Base-by-base conservation (phyloP, 139 green algal genomes). In the Coelastrella sp. region DNA sequence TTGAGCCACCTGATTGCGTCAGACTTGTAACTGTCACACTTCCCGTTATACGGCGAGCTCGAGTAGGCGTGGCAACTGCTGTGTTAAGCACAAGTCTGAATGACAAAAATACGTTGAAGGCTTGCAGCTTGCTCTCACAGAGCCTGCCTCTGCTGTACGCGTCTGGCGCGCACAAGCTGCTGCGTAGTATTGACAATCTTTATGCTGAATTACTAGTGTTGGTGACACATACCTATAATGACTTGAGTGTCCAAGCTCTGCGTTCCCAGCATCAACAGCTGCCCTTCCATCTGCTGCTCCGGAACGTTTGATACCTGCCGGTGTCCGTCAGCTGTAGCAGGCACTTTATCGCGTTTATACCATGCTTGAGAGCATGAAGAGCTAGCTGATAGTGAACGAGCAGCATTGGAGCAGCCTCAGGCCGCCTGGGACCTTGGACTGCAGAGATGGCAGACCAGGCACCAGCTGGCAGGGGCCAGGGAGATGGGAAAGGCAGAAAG, bases 381-480 rank as follows among this genome's bases (percentile, higher is more conserved):
- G 32, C 11, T 71, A 13, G 11, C 11, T 71, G 11, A 19, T 71
- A 13, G 61, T 19, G 61, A 19, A 13, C 61, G 8, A 71, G 11
- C 61, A 71, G 61, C 10, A 13, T 0, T 10, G 10, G 8, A 19
- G 61, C 11, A 71, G 61, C 10, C 61, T 71, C 68, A 23, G 17
- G 68, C 68, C 6, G 68, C 17, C 68, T 76, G 68, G 8, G 68
- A 23, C 68, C 68, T 22, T 76, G 68, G 68, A 5, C 68, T 23
- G 68, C 68, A 76, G 14, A 76, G 16, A 76, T 76, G 68, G 68
- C 68, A 76, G 68, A 76, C 68, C 68, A 76, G 68, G 68, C 68
- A 76, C 16, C 68, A 76, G 68, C 68, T 23, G 68, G 68, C 68
- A 14, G 68, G 16, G 68, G 68, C 68, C 16, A 76, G 22, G 68